Percentiles rank a stretch among this genome's conserved stretches.
Conservation (phyloP, 1,284 basidiomycete genomes). For the Ganoderma sinense region DNA sequence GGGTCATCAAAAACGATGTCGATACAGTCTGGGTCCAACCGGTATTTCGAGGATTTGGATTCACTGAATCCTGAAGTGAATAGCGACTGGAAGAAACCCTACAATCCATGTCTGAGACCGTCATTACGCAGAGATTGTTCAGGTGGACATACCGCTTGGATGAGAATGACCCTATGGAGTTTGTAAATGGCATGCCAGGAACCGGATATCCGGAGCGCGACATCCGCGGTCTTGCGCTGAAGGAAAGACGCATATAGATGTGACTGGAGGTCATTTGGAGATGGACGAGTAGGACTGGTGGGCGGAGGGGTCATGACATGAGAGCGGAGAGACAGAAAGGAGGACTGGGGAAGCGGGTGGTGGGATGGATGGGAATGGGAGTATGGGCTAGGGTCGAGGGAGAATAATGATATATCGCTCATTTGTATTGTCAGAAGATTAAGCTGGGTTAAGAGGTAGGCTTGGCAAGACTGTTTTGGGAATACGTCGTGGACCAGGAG, state of each 20-base stretch:
- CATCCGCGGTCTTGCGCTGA: slow-evolving; percentile 76
- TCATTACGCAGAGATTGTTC: background rate
- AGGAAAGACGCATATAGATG: slow-evolving; percentile 83
- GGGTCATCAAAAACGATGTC: slow-evolving; percentile 82
- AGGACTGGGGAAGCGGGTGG: slow-evolving; percentile 16
- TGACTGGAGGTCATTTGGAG: slow-evolving; percentile 61
- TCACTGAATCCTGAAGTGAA: slow-evolving; percentile 82
- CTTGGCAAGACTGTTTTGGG: slow-evolving; percentile 17
- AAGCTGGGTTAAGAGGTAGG: slow-evolving; percentile 1
- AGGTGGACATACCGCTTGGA: slow-evolving; percentile 74
- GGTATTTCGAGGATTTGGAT: slow-evolving; percentile 28
- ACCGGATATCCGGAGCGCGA: slow-evolving; percentile 73
- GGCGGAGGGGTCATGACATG: slow-evolving; percentile 28
- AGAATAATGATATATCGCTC: slow-evolving; percentile 24
- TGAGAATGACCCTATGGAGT: slow-evolving; percentile 84
- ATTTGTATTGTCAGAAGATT: slow-evolving; percentile 11
- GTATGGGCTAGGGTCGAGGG: slow-evolving; percentile 15
- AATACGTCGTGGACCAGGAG: slow-evolving; percentile 7
- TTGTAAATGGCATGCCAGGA: slow-evolving; percentile 81
- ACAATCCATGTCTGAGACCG: slow-evolving; percentile 5
- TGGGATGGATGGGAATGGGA: slow-evolving; percentile 19
- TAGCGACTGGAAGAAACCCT: slow-evolving; percentile 87
- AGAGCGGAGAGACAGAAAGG: slow-evolving; percentile 22
- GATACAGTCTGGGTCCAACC: slow-evolving; percentile 49
- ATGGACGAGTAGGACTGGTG: slow-evolving; percentile 36